Base-by-base conservation (phyloP, 2,329 filamentous ascomycete species). In the Verruconis gallopava region DNA sequence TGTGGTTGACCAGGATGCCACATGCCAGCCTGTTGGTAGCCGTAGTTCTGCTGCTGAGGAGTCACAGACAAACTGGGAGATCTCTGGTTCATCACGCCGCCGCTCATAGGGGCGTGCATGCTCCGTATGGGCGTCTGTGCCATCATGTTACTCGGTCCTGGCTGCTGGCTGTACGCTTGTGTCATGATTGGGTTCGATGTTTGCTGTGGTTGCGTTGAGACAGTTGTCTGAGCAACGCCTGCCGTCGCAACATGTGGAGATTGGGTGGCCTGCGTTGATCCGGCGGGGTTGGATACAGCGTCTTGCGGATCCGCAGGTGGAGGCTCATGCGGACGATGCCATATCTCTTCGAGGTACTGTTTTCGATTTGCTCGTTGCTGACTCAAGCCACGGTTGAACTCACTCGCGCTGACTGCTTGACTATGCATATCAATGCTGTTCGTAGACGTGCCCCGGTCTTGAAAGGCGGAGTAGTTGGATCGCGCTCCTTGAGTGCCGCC, bases 351-450 rank as follows among this genome's bases (percentile, higher is more conserved):
- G 49, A 93, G 69, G 50, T 85, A 93, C 45, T 88, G 79, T 45
- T 71, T 75, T 45, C 91, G 81, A 61, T 82, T 79, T 30, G 77
- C 77, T 45, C 89, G 80, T 59, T 88, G 81, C 51, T 82, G 75
- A 53, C 82, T 85, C 40, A 96, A 69, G 37, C 75, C 73, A 53
- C 91, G 85, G 65, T 89, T 96, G 65, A 81, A 93, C 51, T 96
- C 89, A 44, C 85, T 85, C 14, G 89, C 81, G 48, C 93, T 85
- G 39, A 85, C 77, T 20, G 86, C 85, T 59, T 95, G 86, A 36
- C 82, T 81, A 49, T 91, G 71, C 42, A 96, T 77, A 53, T 96
- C 89, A 37, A 75, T 69, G 21, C 21, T 30, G 19, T 14, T 36
- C 3, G 40, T n/a, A 32, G 18, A 13, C 15, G 79, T 75, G 48